Evolutionary conservation across 805 yeast genomes (phyloP), one percentile per base, ranked within the genome.

Genomic region (Kregervanrija pseudodelftensis): DNA sequence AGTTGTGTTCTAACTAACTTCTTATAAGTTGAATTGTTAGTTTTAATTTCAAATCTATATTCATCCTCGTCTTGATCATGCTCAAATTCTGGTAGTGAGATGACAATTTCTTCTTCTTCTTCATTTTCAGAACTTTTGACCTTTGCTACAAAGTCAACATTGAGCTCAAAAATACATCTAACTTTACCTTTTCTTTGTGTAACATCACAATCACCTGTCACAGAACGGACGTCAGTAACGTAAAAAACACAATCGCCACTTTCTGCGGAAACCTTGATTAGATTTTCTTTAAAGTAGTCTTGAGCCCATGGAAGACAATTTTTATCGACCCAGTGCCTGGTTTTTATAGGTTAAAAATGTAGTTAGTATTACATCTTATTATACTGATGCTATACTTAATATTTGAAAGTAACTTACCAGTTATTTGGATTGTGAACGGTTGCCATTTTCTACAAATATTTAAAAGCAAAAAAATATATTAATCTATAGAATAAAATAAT

Each of bases 301-400:
- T 79, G 80, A 17, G 96, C 76, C 99, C 99, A 91, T 49, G 77
- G 80, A 44, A 93, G 74, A 68, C 98, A 91, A 72, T 91, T 91
- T 67, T 90, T 91, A 67, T 91, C 97, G 50, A 91, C 95, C 99
- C 99, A 91, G 73, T 91, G 99, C 99, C 60, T 53, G 39, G 11
- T 16, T 11, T 4, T 14, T n/a, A 13, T 38, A 9, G 2, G 13
- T 14, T 28, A 16, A 43, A 33, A 15, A 11, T 8, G 11, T 45
- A 30, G 15, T 17, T 34, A 15, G 36, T 12, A 12, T 12, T 14
- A 28, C 8, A 37, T 11, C 10, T 16, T 11, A 9, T 28, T 22
- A 8, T n/a, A 13, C 33, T 5, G n/a, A 7, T 7, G n/a, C 11
- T 28, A 22, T 14, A 16, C 5, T 10, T 22, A 13, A 2, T 12